Evolutionary conservation across 345 rosid species (phyloP).

Genomic region (Populus simonii): DNA sequence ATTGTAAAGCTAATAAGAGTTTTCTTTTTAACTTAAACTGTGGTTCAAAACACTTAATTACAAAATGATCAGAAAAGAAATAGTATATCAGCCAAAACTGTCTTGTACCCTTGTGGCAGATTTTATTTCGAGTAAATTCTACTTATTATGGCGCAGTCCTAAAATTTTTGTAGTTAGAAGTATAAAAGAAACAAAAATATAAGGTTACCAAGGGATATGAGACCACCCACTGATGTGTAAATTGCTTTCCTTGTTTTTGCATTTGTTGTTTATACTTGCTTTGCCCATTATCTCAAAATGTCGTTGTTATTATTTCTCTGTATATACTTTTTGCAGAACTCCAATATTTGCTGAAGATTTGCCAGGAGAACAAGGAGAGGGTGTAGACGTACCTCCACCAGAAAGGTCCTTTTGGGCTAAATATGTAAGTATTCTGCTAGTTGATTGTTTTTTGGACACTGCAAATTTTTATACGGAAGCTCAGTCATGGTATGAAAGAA

Average conservation of each 20-base stretch:
- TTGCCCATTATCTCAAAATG: not conserved
- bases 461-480: not conserved
- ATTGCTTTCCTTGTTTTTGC: not conserved
- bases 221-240: too few species aligned
- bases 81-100: too few species aligned
- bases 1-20: too few species aligned
- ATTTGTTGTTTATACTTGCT: not conserved
- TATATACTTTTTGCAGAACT: constrained; percentile 41
- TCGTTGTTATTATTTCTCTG: not conserved
- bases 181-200: too few species aligned
- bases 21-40: not conserved
- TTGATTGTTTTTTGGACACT: not conserved
- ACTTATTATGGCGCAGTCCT: too few species aligned
- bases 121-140: too few species aligned
- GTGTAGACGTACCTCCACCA: constrained; percentile 58
- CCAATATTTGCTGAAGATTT: constrained; percentile 71
- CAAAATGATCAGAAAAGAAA: not conserved
- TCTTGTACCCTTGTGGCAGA: too few species aligned
- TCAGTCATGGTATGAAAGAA: too few species aligned
- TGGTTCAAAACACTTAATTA: not conserved
- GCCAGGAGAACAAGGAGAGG: constrained; percentile 60
- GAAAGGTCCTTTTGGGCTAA: constrained; percentile 94
- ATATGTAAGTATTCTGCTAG: constrained; percentile 57
- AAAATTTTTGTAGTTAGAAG: too few species aligned
- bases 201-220: too few species aligned